These are phyloP conservation scores for Verticillium alfalfae DNA, from an alignment of 2,329 filamentous ascomycete genomes.

Conservation along the genomic window DNA sequence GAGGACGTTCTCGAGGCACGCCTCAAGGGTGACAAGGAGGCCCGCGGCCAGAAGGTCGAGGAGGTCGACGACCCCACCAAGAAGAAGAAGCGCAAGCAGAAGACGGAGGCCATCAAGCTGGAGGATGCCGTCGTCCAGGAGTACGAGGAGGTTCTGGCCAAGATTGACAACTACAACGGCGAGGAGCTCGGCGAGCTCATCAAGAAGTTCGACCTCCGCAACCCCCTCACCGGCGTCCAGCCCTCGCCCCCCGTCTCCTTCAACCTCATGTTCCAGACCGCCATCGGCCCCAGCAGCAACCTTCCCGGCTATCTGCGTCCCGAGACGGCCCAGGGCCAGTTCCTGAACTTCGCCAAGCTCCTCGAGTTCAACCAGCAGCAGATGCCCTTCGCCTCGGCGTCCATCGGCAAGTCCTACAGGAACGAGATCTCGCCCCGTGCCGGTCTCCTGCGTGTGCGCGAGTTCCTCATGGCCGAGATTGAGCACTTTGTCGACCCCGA, in stretches of 20 bases:
- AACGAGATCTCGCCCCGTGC: slow-evolving; percentile 95
- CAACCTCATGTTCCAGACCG: slow-evolving; percentile 98
- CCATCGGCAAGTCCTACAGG: slow-evolving; percentile 95
- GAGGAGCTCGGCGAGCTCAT: slow-evolving; percentile 83
- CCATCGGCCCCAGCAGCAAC: slow-evolving; percentile 89
- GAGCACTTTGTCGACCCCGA: slow-evolving; percentile 97
- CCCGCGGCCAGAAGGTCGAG: slow-evolving; percentile 75
- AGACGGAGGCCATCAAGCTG: slow-evolving; percentile 73
- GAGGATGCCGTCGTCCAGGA: slow-evolving; percentile 82
- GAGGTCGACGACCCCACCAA: slow-evolving; percentile 67
- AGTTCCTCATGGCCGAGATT: slow-evolving; percentile 98
- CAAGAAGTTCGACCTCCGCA: slow-evolving; percentile 84
- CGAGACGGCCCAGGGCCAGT: slow-evolving; percentile 97
- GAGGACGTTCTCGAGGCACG: slow-evolving; percentile 87
- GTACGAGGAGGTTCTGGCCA: slow-evolving; percentile 86
- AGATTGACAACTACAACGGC: slow-evolving; percentile 92
- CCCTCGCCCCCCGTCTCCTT: slow-evolving; percentile 81
- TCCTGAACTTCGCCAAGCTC: slow-evolving; percentile 93
- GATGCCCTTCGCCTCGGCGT: slow-evolving; percentile 97
- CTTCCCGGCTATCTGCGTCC: slow-evolving; percentile 80
- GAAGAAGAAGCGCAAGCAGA: slow-evolving; percentile 83
- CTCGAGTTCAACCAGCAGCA: slow-evolving; percentile 91
- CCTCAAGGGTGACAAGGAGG: slow-evolving; percentile 86
- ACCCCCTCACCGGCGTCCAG: slow-evolving; percentile 72
- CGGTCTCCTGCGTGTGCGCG: slow-evolving; percentile 87